Base-by-base conservation (phyloP, 2,329 filamentous ascomycete species). In the Sphaerostilbella broomeana region DNA sequence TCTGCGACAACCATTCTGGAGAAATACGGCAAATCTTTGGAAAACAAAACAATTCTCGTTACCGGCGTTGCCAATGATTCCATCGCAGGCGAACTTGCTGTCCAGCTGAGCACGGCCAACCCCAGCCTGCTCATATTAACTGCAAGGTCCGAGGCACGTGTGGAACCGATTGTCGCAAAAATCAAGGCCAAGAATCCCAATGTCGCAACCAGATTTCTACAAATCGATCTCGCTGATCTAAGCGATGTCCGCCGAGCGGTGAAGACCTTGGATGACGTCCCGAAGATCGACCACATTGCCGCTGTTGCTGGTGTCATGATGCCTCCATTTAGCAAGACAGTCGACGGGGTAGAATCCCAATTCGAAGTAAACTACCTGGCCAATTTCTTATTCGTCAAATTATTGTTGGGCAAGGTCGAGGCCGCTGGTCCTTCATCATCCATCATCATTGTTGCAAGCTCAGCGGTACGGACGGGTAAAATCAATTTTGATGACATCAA, bases 341-440 rank as follows among this genome's bases (percentile, higher is more conserved):
- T 31, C 2, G 42, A 52, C 6, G 49, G 50, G 0, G 32, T 51
- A 10, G 50, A 51, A 45, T 52, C 52, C 0, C 71, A 75, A 42
- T 68, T 77, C 46, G 72, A 63, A 20, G 67, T 63, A 6, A 75
- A 76, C 49, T 67, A 75, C 48, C 52, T 78, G 4, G 62, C 57
- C 6, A 69, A 75, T 45, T 77, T 76, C 55, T 60, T 75, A 0
- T 58, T 76, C 8, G 67, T 71, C 47, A 59, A 70, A 12, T 58
- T 74, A 1, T 54, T 75, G 21, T 65, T 67, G 29, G 53, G 60
- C 1, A 51, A 60, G 34, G 21, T 47, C 11, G 15, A 27, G 41
- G 30, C 34, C 2, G 40, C 40, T 9, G 33, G 27, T n/a, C 40
- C 40, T 7, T 27, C 30, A 11, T 42, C 40, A 6, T 42, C 40